A percentile compares a stretch with the other conserved stretches of the same genome.
Conservation (phyloP, 2,329 filamentous ascomycete species). For the Madurella fahalii region DNA sequence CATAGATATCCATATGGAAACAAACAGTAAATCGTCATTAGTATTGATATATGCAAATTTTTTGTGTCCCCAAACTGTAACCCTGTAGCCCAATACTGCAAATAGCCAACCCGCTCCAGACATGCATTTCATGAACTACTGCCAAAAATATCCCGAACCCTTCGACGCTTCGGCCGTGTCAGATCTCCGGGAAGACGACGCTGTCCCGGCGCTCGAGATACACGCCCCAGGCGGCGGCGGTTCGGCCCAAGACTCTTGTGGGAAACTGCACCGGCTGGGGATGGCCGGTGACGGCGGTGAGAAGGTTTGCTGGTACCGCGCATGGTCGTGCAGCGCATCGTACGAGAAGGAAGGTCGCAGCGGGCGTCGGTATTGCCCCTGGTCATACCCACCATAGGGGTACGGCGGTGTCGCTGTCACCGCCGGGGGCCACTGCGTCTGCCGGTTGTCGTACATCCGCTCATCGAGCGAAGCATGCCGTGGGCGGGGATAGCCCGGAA, state of each 20-base stretch:
- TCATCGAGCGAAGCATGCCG: constrained; percentile 19
- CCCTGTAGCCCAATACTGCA: not conserved
- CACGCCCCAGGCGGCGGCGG: not conserved
- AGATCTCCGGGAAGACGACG: constrained; percentile 1
- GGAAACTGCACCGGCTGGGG: not conserved
- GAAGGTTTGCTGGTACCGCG: constrained; percentile 4
- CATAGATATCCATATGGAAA: not conserved
- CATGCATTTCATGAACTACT: constrained; percentile 8
- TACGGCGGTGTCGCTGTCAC: constrained; percentile 3
- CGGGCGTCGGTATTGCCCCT: not conserved
- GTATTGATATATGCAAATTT: not conserved
- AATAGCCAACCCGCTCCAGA: not conserved
- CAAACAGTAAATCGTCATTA: not conserved
- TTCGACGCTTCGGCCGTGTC: constrained; percentile 11
- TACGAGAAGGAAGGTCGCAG: constrained; percentile 17
- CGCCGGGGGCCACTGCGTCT: not conserved
- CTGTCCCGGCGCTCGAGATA: not conserved
- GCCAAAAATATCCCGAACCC: constrained; percentile 20
- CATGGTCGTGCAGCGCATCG: constrained; percentile 14
- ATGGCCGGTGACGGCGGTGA: not conserved
- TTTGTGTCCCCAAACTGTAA: not conserved
- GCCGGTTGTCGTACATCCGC: constrained; percentile 14
- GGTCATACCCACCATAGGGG: constrained; percentile 1
- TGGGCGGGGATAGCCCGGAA: constrained; percentile 10
- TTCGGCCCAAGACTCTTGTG: not conserved